Conservation (phyloP, 306 rosid genomes). For the Cucumis melo region DNA sequence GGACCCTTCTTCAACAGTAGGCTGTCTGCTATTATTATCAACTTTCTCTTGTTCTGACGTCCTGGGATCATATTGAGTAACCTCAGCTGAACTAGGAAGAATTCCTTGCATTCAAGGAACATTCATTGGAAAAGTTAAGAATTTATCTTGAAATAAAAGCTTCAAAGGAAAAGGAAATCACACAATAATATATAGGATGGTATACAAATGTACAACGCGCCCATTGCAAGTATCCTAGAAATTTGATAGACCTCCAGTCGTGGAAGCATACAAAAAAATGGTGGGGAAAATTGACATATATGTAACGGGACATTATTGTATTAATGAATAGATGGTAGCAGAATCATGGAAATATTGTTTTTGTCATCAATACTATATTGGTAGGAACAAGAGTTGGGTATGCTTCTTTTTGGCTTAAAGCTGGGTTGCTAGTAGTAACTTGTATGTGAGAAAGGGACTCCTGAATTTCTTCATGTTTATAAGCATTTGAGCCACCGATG, state of each 20-base stretch:
- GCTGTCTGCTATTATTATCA: slow-evolving; percentile 43
- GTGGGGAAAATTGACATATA: background rate
- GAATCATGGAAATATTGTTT: background rate
- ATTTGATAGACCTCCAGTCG: background rate
- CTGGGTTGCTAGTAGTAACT: background rate
- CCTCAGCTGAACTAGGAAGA: slow-evolving; percentile 39
- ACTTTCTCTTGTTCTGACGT: slow-evolving; percentile 45
- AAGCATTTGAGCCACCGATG: background rate
- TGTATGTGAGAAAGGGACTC: background rate
- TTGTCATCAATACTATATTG: background rate
- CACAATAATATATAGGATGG: background rate
- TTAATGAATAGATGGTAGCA: background rate
- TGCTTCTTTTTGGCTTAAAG: background rate
- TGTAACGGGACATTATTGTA: background rate
- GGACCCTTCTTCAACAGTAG: slow-evolving; percentile 49
- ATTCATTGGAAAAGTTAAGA: slow-evolving; percentile 5
- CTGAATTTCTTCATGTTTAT: background rate
- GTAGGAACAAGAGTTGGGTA: background rate
- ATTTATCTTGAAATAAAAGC: background rate
- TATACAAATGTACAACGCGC: background rate
- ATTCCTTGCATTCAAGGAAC: slow-evolving; percentile 37
- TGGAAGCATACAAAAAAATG: background rate
- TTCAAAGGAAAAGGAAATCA: background rate
- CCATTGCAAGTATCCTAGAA: background rate
- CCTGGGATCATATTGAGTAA: slow-evolving; percentile 44